These are phyloP conservation scores for Rosellinia necatrix DNA, from an alignment of 2,329 filamentous ascomycete species.

Conservation along the genomic window DNA sequence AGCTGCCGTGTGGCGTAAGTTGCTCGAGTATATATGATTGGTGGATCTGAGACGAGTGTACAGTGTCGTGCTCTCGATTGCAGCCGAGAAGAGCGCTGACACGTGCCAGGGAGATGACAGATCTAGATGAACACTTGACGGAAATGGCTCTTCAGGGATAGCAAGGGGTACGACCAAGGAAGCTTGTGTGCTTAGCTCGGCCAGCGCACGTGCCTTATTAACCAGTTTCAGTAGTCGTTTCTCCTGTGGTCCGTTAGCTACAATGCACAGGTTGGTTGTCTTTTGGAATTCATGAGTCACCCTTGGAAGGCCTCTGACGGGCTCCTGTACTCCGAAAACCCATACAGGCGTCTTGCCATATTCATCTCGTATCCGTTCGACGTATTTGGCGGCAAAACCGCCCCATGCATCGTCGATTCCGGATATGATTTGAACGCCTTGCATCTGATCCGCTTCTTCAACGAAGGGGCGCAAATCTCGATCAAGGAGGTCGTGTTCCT, in stretches of 20 bases:
- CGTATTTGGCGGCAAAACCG: conserved; percentile 73
- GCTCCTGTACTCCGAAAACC: conserved; percentile 81
- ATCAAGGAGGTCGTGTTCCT: conserved; percentile 84
- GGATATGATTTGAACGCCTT: conserved; percentile 80
- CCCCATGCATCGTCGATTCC: conserved; percentile 80
- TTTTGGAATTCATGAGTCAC: conserved; percentile 43
- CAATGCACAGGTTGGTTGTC: not conserved
- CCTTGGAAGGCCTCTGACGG: conserved; percentile 55
- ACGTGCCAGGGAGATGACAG: conserved; percentile 75
- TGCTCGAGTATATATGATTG: conserved; percentile 50
- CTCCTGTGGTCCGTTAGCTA: conserved; percentile 48
- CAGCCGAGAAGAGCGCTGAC: conserved; percentile 75
- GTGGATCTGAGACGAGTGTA: conserved; percentile 67
- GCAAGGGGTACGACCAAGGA: conserved; percentile 79
- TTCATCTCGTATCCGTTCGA: conserved; percentile 83
- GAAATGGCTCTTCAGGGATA: conserved; percentile 61
- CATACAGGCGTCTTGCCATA: conserved; percentile 86
- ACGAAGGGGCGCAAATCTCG: conserved; percentile 86
- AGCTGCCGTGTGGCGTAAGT: conserved; percentile 66
- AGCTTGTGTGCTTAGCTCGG: conserved; percentile 69
- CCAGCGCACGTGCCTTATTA: conserved; percentile 76
- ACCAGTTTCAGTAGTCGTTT: conserved; percentile 67
- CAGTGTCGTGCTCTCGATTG: conserved; percentile 78
- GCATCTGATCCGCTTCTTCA: conserved; percentile 92
- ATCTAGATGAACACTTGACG: conserved; percentile 64